Base-by-base conservation (phyloP, 2,329 filamentous ascomycete species). In the Fonsecaea multimorphosa region DNA sequence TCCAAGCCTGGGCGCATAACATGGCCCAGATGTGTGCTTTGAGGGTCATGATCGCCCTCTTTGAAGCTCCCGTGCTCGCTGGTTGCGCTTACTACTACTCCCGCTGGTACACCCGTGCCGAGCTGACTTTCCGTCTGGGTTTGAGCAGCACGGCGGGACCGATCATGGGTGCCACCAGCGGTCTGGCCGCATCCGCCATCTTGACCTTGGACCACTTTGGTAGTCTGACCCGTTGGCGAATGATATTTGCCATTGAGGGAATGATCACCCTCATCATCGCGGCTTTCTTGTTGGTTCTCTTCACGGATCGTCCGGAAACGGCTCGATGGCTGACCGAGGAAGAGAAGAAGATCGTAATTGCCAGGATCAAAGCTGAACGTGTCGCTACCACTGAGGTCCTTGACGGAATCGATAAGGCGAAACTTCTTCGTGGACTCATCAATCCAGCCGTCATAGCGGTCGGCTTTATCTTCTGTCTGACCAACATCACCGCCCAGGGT, bases 231-330 rank as follows among this genome's bases (percentile, higher is more conserved):
- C 78, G 76, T 5, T 91, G 89, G 89, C 80, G 88, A 7, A 90
- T 90, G 87, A 89, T 91, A 57, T 91, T 91, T 61, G 84, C 83
- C 3, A 86, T 91, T n/a, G 89, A 91, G 73, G 89, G 89, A 19
- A 86, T 90, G 70, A 85, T 90, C 69, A 87, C 86, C 0, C 80
- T 79, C 67, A 80, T 81, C 0, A 75, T 91, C 0, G 81, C 83
- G 0, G n/a, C 91, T 1, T 79, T 91, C 38, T 77, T 84, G 0
- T 89, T 90, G 74, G 69, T 88, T 70, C 88, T 86, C 0, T 77
- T 91, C 19, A 91, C 89, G 0, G 89, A 92, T 73, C 83, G 88
- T 0, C 89, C 89, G 0, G 87, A 84, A 62, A 89, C 88, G 0
- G 89, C 89, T 0, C 78, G 80, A 11, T 92, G 89, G 89, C 82